Evolutionary conservation across 306 rosid species (phyloP).

Genomic region (Cotoneaster glaucophyllus): DNA sequence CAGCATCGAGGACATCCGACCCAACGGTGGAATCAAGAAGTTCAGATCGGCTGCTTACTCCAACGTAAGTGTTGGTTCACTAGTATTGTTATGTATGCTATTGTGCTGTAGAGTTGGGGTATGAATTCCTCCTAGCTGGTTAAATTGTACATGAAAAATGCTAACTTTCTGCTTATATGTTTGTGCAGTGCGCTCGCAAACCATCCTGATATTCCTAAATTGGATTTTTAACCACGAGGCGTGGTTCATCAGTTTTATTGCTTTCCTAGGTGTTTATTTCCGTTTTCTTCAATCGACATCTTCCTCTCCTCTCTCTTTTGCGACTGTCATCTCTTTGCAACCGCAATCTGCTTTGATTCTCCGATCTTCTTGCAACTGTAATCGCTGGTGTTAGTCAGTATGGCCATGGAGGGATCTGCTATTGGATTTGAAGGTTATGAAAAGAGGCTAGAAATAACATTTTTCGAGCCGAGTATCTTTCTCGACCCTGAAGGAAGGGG

Average conservation of each 20-base stretch:
- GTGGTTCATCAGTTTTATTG: constrained; percentile 6
- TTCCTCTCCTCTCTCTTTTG: constrained; percentile 38
- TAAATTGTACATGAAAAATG: background rate
- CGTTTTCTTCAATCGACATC: constrained; percentile 31
- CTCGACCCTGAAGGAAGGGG: constrained; percentile 61
- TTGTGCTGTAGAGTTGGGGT: background rate
- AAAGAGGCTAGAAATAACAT: constrained; percentile 56
- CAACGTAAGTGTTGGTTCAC: constrained; percentile 40
- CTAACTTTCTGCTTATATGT: background rate
- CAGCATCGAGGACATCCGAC: constrained; percentile 83
- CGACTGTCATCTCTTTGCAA: constrained; percentile 19
- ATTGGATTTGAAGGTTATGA: constrained; percentile 71
- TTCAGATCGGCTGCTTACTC: constrained; percentile 93
- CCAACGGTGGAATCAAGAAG: constrained; percentile 79
- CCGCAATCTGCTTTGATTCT: constrained; percentile 11
- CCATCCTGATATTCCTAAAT: constrained; percentile 60
- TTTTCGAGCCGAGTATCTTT: constrained; percentile 46
- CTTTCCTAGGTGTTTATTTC: constrained; percentile 17
- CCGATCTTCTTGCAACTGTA: constrained; percentile 3
- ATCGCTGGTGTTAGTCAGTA: background rate
- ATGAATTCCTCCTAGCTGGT: background rate
- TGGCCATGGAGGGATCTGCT: constrained; percentile 45
- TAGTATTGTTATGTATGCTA: no score
- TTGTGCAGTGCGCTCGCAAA: constrained; percentile 79
- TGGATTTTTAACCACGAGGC: constrained; percentile 5